phyloP scores from a whole-genome alignment of 1,139 yeast species.

The Pneumocystis murina region DNA sequence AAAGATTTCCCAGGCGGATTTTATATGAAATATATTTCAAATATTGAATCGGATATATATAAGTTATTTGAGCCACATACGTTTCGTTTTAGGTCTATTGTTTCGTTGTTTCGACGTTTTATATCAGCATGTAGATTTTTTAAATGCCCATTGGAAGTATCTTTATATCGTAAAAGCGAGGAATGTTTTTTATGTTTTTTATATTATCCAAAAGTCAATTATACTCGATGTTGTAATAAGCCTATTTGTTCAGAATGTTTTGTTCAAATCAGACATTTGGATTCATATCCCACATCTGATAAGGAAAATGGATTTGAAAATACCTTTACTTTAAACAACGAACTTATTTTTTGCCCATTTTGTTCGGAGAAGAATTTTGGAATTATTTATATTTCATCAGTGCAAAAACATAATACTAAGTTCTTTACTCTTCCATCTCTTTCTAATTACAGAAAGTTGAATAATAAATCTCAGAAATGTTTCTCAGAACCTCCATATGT shows the following conservation, averaged over 20 bases:
- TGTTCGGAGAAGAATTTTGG: slow-evolving; percentile 85
- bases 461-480: background rate
- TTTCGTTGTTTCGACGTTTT: slow-evolving; percentile 4
- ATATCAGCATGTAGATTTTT: slow-evolving; percentile 6
- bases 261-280: slow-evolving; percentile 82
- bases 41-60: background rate
- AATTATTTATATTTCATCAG: slow-evolving; percentile 56
- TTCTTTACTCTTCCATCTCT: background rate
- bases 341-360: slow-evolving; percentile 83
- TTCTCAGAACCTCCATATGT: slow-evolving; percentile 53
- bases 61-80: background rate
- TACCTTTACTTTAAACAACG: slow-evolving; percentile 44
- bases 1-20: background rate
- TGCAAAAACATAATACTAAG: background rate
- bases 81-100: slow-evolving; percentile 12
- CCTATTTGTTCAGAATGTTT: slow-evolving; percentile 94
- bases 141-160: slow-evolving; percentile 22
- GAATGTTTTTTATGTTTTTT: slow-evolving; percentile 95
- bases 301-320: slow-evolving; percentile 23
- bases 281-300: slow-evolving; percentile 69
- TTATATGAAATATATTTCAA: background rate
- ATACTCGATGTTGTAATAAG: slow-evolving; percentile 82
- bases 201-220: slow-evolving; percentile 61
- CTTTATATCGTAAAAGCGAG: slow-evolving; percentile 46
- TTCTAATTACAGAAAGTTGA: too few relatives aligned